These are phyloP conservation scores for Penicillium verhagenii DNA, from an alignment of 495 filamentous ascomycete species.

Conservation along the genomic window DNA sequence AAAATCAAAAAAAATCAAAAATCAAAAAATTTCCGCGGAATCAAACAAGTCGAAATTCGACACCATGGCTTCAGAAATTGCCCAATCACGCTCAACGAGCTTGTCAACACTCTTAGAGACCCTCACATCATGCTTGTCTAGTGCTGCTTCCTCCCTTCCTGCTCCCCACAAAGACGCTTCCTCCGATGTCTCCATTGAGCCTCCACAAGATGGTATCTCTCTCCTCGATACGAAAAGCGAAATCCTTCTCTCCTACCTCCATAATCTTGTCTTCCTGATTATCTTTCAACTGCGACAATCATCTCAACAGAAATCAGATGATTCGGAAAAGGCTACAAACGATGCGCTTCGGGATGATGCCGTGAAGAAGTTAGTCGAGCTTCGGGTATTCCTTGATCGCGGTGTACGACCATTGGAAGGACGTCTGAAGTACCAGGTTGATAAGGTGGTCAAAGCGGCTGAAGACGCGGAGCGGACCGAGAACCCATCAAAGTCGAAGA, in stretches of 20 bases:
- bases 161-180: conserved; percentile 37
- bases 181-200: conserved; percentile 49
- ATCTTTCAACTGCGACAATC: conserved; percentile 72
- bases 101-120: conserved; percentile 60
- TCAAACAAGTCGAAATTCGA: conserved; percentile 1
- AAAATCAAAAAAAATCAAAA: conserved; percentile 24
- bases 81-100: conserved; percentile 23
- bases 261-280: conserved; percentile 88
- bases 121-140: conserved; percentile 60
- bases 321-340: conserved; percentile 24
- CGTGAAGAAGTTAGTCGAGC: conserved; percentile 78
- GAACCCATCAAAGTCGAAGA: conserved; percentile 21
- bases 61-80: conserved; percentile 26
- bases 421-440: conserved; percentile 81
- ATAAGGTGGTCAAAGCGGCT: conserved; percentile 84
- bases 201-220: conserved; percentile 83
- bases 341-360: conserved; percentile 54
- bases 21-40: conserved; percentile 28
- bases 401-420: conserved; percentile 87
- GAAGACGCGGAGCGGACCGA: conserved; percentile 63
- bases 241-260: conserved; percentile 89
- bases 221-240: conserved; percentile 95
- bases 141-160: conserved; percentile 60
- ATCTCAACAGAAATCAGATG: conserved; percentile 25
- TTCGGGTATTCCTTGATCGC: conserved; percentile 84